Base-by-base conservation (phyloP, 2,329 filamentous ascomycete genomes). In the Penicillium sclerotiorum region DNA sequence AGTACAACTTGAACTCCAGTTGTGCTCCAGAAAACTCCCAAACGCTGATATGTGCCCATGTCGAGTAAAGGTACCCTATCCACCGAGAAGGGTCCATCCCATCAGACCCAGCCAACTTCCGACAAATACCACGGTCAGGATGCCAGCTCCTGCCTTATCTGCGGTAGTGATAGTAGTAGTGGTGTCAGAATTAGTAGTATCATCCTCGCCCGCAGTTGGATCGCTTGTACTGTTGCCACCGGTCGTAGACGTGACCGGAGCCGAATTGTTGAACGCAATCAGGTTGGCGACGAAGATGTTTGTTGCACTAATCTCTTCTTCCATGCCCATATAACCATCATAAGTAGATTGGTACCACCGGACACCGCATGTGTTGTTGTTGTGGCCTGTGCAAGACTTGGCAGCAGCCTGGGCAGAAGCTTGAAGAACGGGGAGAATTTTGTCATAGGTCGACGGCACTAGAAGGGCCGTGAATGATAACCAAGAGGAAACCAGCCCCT, bases 401-500 rank as follows among this genome's bases (percentile, higher is more conserved):
- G 83, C 80, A 1, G 85, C 87, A 0, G 80, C 85, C 49, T 75
- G 49, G 5, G 86, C 76, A 1, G 85, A 87, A 0, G 71, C 79
- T 49, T 75, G 72, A 4, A 90, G 74, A 18, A 82, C 77, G 1
- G 83, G 78, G 47, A 81, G 68, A 54, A 90, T 84, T 8, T 63
- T 73, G 1, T 77, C 68, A 35, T 69, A 70, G 1, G 80, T 84
- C 41, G 78, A 79, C 0, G 87, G 86, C 0, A 83, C 85, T n/a
- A 89, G 52, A 56, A 86, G 77, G 5, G 82, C 80, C 1, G 81
- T 77, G 15, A 80, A 76, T 1, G 82, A 77, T 56, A 90, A 72
- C 83, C 85, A 88, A 20, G 85, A 80, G 58, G 84, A 79, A n/a
- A 89, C 75, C 47, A 86, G 85, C 27, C 86, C 86, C 69, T 89